These are phyloP conservation scores for Populus pruinosa DNA, from an alignment of 345 rosid genomes.

Conservation along the genomic window DNA sequence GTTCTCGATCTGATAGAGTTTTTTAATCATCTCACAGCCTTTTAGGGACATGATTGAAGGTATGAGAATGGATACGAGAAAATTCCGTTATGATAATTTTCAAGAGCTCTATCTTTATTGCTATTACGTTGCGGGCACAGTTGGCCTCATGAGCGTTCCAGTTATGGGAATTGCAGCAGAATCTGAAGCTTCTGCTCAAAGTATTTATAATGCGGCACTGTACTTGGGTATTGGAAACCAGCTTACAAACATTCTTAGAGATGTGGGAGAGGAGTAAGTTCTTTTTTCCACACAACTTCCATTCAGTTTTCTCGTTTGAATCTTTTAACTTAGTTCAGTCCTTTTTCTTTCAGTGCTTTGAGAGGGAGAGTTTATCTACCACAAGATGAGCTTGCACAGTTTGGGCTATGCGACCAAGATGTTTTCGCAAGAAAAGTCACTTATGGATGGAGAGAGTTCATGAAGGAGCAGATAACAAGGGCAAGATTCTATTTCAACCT, in stretches of 20 bases:
- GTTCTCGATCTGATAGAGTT: background rate
- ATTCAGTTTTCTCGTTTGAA: background rate
- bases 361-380: constrained; percentile 64
- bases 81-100: constrained; percentile 43
- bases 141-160: constrained; percentile 59
- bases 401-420: constrained; percentile 45
- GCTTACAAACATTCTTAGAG: constrained; percentile 60
- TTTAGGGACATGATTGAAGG: constrained; percentile 64
- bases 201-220: constrained; percentile 44
- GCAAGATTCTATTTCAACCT: constrained; percentile 53
- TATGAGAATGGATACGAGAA: constrained; percentile 58
- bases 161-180: constrained; percentile 58
- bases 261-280: constrained; percentile 63
- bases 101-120: constrained; percentile 54
- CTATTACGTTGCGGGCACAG: constrained; percentile 58
- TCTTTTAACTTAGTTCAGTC: background rate
- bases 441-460: constrained; percentile 50
- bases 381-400: constrained; percentile 54
- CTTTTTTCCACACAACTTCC: background rate
- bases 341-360: constrained; percentile 29
- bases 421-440: constrained; percentile 47
- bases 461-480: constrained; percentile 55
- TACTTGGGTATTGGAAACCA: constrained; percentile 57
- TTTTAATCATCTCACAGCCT: constrained; percentile 30
- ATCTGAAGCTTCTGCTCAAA: constrained; percentile 31